Conservation (phyloP, 2,329 filamentous ascomycete genomes). For the Colletotrichum cordylinicola region DNA sequence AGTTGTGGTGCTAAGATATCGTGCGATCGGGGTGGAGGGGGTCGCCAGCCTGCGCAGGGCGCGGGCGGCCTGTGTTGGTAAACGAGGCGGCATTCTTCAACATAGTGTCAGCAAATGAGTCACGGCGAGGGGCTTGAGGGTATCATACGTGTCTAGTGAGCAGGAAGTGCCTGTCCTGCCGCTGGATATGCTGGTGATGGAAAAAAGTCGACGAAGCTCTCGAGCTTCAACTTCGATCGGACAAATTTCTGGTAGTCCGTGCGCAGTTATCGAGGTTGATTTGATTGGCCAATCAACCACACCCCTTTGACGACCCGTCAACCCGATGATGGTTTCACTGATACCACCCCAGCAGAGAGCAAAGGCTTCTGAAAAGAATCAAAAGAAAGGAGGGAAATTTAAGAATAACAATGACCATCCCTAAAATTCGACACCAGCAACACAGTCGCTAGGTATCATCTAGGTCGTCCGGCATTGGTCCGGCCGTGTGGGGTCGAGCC, state of each 20-base stretch:
- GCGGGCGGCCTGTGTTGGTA: constrained; percentile 20
- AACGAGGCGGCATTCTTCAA: constrained; percentile 20
- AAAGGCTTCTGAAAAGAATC: neutral
- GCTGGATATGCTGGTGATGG: constrained; percentile 1
- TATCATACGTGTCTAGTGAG: constrained; percentile 6
- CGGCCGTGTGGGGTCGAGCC: neutral
- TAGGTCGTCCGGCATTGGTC: neutral
- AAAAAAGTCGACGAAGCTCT: constrained; percentile 20
- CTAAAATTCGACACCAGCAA: neutral
- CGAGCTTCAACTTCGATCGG: constrained; percentile 13
- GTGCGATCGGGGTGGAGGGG: constrained; percentile 11
- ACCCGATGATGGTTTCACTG: neutral
- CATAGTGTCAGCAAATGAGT: neutral
- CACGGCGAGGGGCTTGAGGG: neutral
- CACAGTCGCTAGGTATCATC: neutral
- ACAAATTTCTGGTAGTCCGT: constrained; percentile 23
- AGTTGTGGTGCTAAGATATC: constrained; percentile 12
- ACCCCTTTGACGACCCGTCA: neutral
- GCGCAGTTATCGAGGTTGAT: neutral
- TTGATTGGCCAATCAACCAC: constrained; percentile 15
- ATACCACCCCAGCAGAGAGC: neutral
- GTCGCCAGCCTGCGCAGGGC: constrained; percentile 20
- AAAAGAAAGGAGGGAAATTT: neutral
- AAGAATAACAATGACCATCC: accelerated
- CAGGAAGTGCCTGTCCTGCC: constrained; percentile 4